phyloP scores from a whole-genome alignment of 257 asterid genomes.

The Lithospermum erythrorhizon region DNA sequence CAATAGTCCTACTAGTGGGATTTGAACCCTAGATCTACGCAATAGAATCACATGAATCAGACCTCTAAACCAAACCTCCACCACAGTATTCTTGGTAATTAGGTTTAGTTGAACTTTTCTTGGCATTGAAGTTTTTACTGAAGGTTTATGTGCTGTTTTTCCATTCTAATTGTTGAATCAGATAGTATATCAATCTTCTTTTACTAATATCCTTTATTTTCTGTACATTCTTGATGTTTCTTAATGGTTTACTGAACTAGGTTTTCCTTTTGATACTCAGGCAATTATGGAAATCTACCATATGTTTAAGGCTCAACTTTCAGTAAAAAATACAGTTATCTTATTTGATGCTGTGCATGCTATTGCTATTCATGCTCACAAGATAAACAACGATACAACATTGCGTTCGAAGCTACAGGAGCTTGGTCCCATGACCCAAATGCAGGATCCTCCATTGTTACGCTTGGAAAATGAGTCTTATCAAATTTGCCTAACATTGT shows the following conservation, averaged over 20 bases:
- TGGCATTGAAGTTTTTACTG: too few relatives aligned
- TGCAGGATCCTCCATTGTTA: constrained; percentile 99
- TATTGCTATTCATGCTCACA: constrained; percentile 78
- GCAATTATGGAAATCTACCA: constrained; percentile 87
- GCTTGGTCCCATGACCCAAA: constrained; percentile 70
- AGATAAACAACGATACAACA: constrained; percentile 47
- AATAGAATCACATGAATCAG: too few relatives aligned
- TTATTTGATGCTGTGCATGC: constrained; percentile 72
- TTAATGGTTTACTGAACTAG: not conserved
- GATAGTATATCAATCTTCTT: too few relatives aligned
- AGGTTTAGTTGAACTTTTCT: too few relatives aligned
- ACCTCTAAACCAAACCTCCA: too few relatives aligned
- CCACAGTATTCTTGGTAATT: too few relatives aligned
- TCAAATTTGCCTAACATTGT: constrained; percentile 76
- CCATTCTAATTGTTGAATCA: too few relatives aligned
- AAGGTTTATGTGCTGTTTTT: too few relatives aligned
- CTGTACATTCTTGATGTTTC: not conserved
- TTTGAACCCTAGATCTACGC: too few relatives aligned
- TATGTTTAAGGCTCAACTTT: constrained; percentile 62
- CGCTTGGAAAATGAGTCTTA: constrained; percentile 95
- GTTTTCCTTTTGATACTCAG: constrained; percentile 28
- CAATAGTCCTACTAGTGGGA: too few relatives aligned
- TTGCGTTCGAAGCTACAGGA: constrained; percentile 69
- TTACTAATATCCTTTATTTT: too few relatives aligned
- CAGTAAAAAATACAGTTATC: constrained; percentile 46